These are phyloP conservation scores for Diaporthe sp. DNA, from an alignment of 2,329 filamentous ascomycete species.

Conservation along the genomic window DNA sequence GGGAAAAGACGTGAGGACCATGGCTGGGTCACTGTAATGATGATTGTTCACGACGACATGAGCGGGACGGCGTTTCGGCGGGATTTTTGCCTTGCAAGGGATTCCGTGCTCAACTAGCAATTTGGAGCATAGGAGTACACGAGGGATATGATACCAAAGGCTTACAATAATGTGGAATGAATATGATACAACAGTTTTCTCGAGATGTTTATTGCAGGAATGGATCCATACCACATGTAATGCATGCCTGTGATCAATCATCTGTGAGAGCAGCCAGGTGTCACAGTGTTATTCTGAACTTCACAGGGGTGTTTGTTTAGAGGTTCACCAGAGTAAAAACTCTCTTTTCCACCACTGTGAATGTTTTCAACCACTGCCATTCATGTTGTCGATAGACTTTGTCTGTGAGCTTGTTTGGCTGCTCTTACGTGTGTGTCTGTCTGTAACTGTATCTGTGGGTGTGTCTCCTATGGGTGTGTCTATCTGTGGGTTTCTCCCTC, in stretches of 20 bases:
- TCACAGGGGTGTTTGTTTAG: neutral
- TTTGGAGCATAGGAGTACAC: neutral
- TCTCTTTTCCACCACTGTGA: too few relatives aligned
- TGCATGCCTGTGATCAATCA: neutral
- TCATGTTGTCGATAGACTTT: too few relatives aligned
- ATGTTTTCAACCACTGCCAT: too few relatives aligned
- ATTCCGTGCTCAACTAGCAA: neutral
- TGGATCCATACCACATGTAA: neutral
- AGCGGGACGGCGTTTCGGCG: slow-evolving; percentile 32
- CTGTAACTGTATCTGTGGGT: neutral
- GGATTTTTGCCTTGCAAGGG: neutral
- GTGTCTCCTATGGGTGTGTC: neutral
- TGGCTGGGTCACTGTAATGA: neutral
- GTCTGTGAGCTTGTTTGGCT: neutral
- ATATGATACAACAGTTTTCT: neutral
- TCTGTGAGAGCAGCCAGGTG: neutral
- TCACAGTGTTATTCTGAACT: neutral
- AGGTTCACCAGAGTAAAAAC: neutral
- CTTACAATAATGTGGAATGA: slow-evolving; percentile 19
- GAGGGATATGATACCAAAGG: slow-evolving; percentile 26
- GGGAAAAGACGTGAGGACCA: neutral
- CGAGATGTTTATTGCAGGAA: neutral
- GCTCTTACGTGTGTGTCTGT: neutral
- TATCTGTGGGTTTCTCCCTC: too few relatives aligned
- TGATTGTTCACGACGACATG: slow-evolving; percentile 20